Evolutionary conservation across 2,329 filamentous ascomycete species (phyloP), one percentile per base, ranked within the genome.

Genomic region (Talaromyces sp.): DNA sequence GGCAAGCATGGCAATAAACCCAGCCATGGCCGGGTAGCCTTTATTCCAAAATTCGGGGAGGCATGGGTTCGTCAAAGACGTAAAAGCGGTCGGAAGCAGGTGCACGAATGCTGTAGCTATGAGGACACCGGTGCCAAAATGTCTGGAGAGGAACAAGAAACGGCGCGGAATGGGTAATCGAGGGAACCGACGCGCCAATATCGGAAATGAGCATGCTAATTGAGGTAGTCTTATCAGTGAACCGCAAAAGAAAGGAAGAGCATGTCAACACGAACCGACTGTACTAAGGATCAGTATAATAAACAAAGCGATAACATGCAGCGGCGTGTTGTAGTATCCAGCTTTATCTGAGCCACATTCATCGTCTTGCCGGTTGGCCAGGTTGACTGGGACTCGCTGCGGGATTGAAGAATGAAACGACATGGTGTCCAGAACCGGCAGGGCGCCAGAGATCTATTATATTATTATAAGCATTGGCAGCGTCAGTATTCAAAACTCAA

Each of bases 31-130:
- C 53, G 82, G 84, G 72, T 95, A 96, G n/a, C 84, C 84, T 64
- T 88, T 70, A 71, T 85, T 93, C 84, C 93, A 96, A 71, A 92
- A 89, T 60, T 83, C 80, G 9, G 91, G 90, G 0, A 96, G 84
- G 74, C 85, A 88, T 72, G 83, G 81, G 66, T 87, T 81, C 10
- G 84, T 85, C 32, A 87, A 73, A 14, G 82, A 86, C 21, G 79
- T 76, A 65, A 86, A 87, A 24, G 85, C 85, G 1, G 84, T 87
- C 11, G 85, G 85, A 5, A 87, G 78, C n/a, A 87, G 75, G 69
- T 84, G 82, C 3, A 84, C 81, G 64, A 84, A 84, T 19, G 82
- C 82, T 14, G 82, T 84, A 11, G 82, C 82, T 56, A 84, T 82
- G 41, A 84, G 71, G 8, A 84, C 82, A 7, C 82, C 82, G 0